Evolutionary conservation across 2,329 filamentous ascomycete species (phyloP).

Genomic region (Aspergillus calidoustus): DNA sequence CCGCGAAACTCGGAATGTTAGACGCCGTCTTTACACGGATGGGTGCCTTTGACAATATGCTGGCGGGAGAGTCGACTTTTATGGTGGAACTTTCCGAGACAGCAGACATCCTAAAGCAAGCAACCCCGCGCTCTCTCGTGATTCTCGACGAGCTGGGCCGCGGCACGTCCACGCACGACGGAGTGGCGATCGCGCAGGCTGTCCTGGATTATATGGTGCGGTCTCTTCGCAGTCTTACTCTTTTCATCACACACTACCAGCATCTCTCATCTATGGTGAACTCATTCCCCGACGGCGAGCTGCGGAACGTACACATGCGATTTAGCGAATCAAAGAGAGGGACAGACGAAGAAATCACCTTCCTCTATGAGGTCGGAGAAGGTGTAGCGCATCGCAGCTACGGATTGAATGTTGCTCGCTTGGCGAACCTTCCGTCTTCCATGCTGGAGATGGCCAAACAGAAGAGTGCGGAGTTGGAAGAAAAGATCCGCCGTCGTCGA

Average conservation of each 20-base stretch:
- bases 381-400: conserved; percentile 94
- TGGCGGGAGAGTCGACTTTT: conserved; percentile 92
- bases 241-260: conserved; percentile 99
- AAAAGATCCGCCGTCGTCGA: conserved; percentile 67
- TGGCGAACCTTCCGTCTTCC: conserved; percentile 78
- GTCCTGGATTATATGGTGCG: conserved; percentile 84
- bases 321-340: conserved; percentile 66
- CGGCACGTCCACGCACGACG: conserved; percentile 93
- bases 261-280: conserved; percentile 75
- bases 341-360: conserved; percentile 80
- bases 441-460: conserved; percentile 78
- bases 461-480: conserved; percentile 81
- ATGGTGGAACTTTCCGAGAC: conserved; percentile 98
- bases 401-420: conserved; percentile 85
- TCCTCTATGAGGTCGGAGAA: conserved; percentile 88
- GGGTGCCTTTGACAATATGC: conserved; percentile 94
- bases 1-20: conserved; percentile 75
- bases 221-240: conserved; percentile 74
- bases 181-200: conserved; percentile 91
- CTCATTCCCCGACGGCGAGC: conserved; percentile 65
- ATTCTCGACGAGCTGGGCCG: conserved; percentile 94
- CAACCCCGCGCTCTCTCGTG: conserved; percentile 81
- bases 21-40: conserved; percentile 95
- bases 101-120: conserved; percentile 84
- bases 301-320: conserved; percentile 92